Evolutionary conservation across 208 protist genomes (phyloP).

Genomic region (Trypanosoma caninum): DNA sequence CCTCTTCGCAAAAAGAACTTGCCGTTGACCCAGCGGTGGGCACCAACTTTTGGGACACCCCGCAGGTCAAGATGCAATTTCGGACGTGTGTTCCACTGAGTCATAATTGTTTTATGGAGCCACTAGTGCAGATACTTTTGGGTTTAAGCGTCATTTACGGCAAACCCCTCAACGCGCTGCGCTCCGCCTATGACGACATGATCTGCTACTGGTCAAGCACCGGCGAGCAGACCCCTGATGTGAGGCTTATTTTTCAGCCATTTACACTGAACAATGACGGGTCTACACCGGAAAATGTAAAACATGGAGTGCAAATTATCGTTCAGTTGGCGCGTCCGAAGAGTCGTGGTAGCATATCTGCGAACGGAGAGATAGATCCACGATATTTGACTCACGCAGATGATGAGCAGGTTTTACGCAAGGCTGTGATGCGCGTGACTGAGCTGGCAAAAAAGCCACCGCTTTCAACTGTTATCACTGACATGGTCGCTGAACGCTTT

Average conservation of each 20-base stretch:
- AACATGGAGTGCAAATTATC: slow-evolving; percentile 77
- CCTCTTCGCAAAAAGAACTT: slow-evolving; percentile 44
- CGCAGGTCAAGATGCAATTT: slow-evolving; percentile 81
- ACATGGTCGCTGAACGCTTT: slow-evolving; percentile 43
- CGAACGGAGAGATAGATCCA: slow-evolving; percentile 59
- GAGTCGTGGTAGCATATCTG: slow-evolving; percentile 51
- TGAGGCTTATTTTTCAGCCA: slow-evolving; percentile 76
- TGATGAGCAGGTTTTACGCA: slow-evolving; percentile 44
- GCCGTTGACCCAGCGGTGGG: slow-evolving; percentile 35
- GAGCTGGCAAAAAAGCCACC: slow-evolving; percentile 45
- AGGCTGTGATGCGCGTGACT: slow-evolving; percentile 57
- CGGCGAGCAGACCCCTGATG: slow-evolving; percentile 40
- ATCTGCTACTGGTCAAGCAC: slow-evolving; percentile 64
- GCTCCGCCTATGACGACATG: slow-evolving; percentile 79
- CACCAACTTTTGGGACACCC: slow-evolving; percentile 71
- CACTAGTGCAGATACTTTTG: slow-evolving; percentile 45
- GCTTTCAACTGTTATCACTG: slow-evolving; percentile 41
- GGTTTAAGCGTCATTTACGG: slow-evolving; percentile 32
- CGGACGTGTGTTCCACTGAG: slow-evolving; percentile 48
- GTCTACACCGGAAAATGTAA: slow-evolving; percentile 34
- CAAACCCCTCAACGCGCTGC: slow-evolving; percentile 38
- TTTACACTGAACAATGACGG: slow-evolving; percentile 82
- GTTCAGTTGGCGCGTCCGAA: slow-evolving; percentile 59
- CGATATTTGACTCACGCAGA: slow-evolving; percentile 51
- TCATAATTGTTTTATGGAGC: slow-evolving; percentile 74